phyloP scores from a whole-genome alignment of 2,329 filamentous ascomycete genomes.

The Colletotrichum lupini region DNA sequence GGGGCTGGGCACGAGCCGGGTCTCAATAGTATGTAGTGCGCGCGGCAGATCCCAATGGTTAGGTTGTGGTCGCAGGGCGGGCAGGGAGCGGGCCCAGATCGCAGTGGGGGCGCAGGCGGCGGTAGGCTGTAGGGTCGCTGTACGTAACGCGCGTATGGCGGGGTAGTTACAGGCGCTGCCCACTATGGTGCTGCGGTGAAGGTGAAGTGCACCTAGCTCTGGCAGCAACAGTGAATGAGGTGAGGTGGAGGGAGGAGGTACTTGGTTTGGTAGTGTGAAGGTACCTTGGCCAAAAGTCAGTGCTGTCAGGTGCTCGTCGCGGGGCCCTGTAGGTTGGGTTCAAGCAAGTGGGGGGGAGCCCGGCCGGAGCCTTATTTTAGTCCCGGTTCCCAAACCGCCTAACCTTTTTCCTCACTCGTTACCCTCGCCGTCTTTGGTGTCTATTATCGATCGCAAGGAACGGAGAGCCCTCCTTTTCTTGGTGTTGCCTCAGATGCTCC shows the following conservation, averaged over 20 bases:
- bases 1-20: constrained; percentile 11
- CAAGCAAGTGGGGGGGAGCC: constrained; percentile 5
- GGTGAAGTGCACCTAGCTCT: constrained; percentile 1
- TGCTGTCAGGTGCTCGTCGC: background rate
- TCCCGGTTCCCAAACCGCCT: constrained; percentile 3
- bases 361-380: constrained; percentile 11
- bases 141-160: constrained; percentile 34
- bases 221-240: background rate
- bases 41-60: constrained; percentile 27
- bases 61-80: background rate
- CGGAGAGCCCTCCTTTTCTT: background rate
- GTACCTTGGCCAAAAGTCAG: constrained; percentile 17
- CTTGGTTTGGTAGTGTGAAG: background rate
- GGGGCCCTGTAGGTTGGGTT: background rate
- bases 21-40: constrained; percentile 1
- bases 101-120: constrained; percentile 11
- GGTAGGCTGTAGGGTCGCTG: constrained; percentile 19
- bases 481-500: background rate
- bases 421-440: background rate
- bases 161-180: constrained; percentile 28
- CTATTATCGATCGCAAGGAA: background rate
- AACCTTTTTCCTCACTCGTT: background rate
- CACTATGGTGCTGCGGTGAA: background rate
- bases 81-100: constrained; percentile 20
- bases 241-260: background rate